These are phyloP conservation scores for Blastobotrys proliferans DNA, from an alignment of 1,139 yeast genomes.

Conservation along the genomic window DNA sequence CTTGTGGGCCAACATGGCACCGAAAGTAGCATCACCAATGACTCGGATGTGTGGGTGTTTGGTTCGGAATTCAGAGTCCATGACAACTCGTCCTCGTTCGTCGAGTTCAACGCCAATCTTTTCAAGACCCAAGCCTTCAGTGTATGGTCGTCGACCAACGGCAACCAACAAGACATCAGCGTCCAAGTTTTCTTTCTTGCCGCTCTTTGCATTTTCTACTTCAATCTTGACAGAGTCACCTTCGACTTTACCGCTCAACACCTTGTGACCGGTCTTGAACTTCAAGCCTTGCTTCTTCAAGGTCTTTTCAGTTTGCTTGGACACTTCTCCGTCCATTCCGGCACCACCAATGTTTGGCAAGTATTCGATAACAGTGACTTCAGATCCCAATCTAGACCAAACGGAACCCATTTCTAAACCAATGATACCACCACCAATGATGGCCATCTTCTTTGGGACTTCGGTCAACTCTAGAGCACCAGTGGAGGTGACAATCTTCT, in stretches of 20 bases:
- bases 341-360: conserved; percentile 83
- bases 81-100: conserved; percentile 86
- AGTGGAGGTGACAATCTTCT: conserved; percentile 93
- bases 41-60: conserved; percentile 91
- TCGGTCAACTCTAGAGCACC: conserved; percentile 84
- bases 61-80: conserved; percentile 91
- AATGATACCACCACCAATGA: conserved; percentile 99
- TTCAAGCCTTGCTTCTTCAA: conserved; percentile 92
- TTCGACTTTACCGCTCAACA: conserved; percentile 75
- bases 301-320: conserved; percentile 84
- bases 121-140: conserved; percentile 86
- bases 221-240: conserved; percentile 86
- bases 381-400: conserved; percentile 90
- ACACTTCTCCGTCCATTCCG: conserved; percentile 96
- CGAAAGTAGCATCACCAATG: conserved; percentile 97
- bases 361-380: conserved; percentile 93
- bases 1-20: conserved; percentile 99
- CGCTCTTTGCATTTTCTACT: conserved; percentile 84
- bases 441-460: conserved; percentile 84
- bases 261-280: conserved; percentile 91
- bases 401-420: conserved; percentile 99
- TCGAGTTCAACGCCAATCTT: conserved; percentile 85
- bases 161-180: conserved; percentile 95
- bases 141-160: conserved; percentile 98
- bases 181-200: conserved; percentile 73